These are phyloP conservation scores for Aspergillus sparsus DNA, from an alignment of 495 filamentous ascomycete genomes.

Conservation along the genomic window DNA sequence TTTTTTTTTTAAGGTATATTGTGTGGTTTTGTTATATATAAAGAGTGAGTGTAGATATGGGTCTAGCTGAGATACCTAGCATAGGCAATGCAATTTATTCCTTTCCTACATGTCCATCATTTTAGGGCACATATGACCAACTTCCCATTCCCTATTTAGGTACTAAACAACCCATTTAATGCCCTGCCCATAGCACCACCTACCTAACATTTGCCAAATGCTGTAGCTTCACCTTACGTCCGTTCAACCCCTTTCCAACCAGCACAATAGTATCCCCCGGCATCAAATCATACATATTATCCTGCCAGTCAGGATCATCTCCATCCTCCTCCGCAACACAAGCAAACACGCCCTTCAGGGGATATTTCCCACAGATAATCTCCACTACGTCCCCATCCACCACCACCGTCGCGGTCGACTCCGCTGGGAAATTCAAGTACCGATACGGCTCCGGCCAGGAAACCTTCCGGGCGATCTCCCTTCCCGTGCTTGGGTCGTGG, in stretches of 20 bases:
- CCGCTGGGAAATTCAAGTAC: background rate
- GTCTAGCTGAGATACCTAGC: no score
- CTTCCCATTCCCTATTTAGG: no score
- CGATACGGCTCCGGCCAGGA: constrained; percentile 9
- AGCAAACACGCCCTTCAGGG: constrained; percentile 4
- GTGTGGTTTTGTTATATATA: no score
- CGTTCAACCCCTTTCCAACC: constrained; percentile 1
- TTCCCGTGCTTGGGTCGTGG: constrained; percentile 1
- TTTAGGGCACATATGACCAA: no score
- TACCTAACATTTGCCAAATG: constrained; percentile 5
- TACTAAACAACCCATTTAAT: no score
- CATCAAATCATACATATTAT: constrained; percentile 12
- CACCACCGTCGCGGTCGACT: background rate
- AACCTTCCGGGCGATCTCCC: constrained; percentile 1
- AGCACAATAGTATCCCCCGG: constrained; percentile 7
- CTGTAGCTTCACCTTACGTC: background rate
- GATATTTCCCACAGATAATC: constrained; percentile 5
- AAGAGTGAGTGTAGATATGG: no score
- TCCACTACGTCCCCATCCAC: background rate
- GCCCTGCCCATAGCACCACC: background rate
- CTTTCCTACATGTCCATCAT: no score
- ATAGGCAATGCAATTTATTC: no score
- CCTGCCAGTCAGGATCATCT: constrained; percentile 5
- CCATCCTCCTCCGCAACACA: constrained; percentile 1
- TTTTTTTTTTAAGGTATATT: no score